Base-by-base conservation (phyloP, 2,329 filamentous ascomycete species). In the Diaporthe sp. region DNA sequence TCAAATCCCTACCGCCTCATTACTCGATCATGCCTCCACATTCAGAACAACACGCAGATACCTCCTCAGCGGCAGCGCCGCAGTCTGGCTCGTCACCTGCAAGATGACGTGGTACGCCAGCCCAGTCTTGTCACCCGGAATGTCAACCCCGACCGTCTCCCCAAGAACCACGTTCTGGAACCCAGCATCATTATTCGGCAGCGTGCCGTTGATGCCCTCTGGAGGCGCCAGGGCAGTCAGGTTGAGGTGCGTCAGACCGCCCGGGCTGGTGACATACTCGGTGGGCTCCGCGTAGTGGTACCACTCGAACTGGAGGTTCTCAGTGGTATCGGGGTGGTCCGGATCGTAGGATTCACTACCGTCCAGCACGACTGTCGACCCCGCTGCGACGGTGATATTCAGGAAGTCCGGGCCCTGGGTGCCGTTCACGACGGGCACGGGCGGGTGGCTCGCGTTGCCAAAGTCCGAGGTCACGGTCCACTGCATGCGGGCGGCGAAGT, bases 401-500 rank as follows among this genome's bases (percentile, higher is more conserved):
- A 62, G 5, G 2, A 17, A 25, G 12, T 62, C 39, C n/a, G 60
- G 57, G 7, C 37, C 60, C 15, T 62, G 60, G 10, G 25, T 28
- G 7, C 60, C 60, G 60, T 62, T 62, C n/a, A 62, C 60, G 15
- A 44, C 25, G 17, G 55, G 60, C 19, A 76, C 65, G 7, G 75
- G 75, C 19, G 49, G 57, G 31, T 76, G 75, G 22, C 51, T 71
- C 8, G 44, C 61, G 9, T 57, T 44, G 25, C 34, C 79, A 19
- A 84, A 72, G n/a, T 76, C 46, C 22, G 31, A 53, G 10, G 55
- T 62, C 25, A 60, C 31, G 3, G 79, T 79, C 83, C 82, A 84
- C 71, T 80, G 78, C 71, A 84, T 83, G 25, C 83, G 77, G 2
- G 80, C 79, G 4, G 82, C 82, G 68, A 84, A 83, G 61, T 83